A percentile compares a stretch with the other conserved stretches of the same genome.
Evolutionary conservation across 495 filamentous ascomycete species (phyloP).

Genomic region (Tuber borchii): DNA sequence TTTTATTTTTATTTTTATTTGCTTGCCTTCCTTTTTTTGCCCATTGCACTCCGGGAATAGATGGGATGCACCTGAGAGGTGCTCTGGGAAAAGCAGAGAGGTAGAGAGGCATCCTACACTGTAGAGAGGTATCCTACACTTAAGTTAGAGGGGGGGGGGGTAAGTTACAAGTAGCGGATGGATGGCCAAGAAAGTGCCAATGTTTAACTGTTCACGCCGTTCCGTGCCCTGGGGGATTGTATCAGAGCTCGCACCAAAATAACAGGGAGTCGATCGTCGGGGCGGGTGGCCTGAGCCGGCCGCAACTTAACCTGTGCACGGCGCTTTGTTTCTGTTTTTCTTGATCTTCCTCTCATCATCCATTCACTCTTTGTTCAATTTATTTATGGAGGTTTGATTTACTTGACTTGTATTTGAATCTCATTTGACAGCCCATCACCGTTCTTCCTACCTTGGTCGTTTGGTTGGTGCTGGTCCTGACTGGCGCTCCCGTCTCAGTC

Average conservation of each 20-base stretch:
- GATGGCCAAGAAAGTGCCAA: not conserved
- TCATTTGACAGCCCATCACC: not conserved
- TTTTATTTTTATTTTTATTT: not conserved
- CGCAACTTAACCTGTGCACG: constrained; percentile 33
- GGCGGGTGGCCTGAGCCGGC: constrained; percentile 34
- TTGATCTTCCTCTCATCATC: constrained; percentile 11
- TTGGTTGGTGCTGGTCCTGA: not conserved
- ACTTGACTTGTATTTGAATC: not conserved
- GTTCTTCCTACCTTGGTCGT: not conserved
- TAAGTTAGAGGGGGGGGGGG: not conserved
- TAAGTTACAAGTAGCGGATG: not conserved
- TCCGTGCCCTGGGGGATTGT: not conserved
- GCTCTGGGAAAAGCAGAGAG: not conserved
- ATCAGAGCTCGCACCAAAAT: constrained; percentile 14
- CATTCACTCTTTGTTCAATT: constrained; percentile 1
- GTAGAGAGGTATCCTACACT: too few relatives aligned
- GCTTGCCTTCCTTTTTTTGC: not conserved
- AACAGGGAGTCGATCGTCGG: constrained; percentile 37
- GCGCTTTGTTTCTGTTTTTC: constrained; percentile 32
- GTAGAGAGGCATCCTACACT: too few relatives aligned
- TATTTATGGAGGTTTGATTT: not conserved
- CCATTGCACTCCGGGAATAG: not conserved
- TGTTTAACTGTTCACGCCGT: not conserved
- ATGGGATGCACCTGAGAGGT: not conserved
- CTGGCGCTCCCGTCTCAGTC: constrained; percentile 6